Evolutionary conservation across 331 rosid genomes (phyloP), one percentile per base, ranked within the genome.

Genomic region (Quercus tomentella): DNA sequence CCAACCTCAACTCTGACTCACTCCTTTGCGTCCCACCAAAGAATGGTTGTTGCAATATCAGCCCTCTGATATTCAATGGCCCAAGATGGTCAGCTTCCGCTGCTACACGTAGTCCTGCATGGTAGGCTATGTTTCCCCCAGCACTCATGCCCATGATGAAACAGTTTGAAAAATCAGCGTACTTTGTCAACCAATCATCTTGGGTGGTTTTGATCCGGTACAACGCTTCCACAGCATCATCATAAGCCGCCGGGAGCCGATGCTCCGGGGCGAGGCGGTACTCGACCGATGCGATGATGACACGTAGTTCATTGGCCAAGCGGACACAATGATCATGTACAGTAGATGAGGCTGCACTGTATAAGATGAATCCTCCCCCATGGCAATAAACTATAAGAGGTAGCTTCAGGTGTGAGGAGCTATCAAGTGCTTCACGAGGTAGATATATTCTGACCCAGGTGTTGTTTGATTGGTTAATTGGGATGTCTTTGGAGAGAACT

Each of bases 181-280:
- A 82, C 2, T 61, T 77, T 23, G n/a, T 35, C 58, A 89, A 41
- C 96, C 91, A 91, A 2, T 75, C 73, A 7, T 87, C 10, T 7
- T 37, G 2, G 43, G 43, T 37, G 10, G 10, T 37, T 7, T 37
- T 37, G 43, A 37, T 37, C 10, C 43, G 43, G 43, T 37, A 7
- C 43, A 37, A 37, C 43, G 43, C 43, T 37, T 37, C 43, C 43
- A 37, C 43, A 37, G 43, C 43, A 37, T 37, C 43, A 37, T 37
- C 43, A 37, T 37, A 37, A 37, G 43, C 93, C 0, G 89, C 93
- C 0, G 94, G 93, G 3, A 92, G 84, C 16, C 91, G 86, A 72
- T 92, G 87, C 74, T 92, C 89, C 0, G 94, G 93, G 2, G 97
- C 85, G 1, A 89, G 92, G 20, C 89, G 90, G 83, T 92, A 90